Evolutionary conservation across 768 basidiomycete species (phyloP), one percentile per base, ranked within the genome.

Genomic region (Russula vinacea): DNA sequence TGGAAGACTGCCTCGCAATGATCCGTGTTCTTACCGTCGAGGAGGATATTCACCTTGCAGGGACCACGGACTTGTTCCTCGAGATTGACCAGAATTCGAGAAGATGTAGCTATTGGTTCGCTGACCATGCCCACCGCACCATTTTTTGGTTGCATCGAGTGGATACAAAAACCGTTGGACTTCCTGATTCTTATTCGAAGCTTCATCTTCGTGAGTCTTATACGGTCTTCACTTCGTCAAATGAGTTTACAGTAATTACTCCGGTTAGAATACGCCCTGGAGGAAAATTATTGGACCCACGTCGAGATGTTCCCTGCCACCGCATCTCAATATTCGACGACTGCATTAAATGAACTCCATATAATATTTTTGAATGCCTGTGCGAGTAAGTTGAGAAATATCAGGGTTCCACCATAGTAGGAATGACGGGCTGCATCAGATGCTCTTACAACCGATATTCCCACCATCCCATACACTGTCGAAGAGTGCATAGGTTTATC

Each of bases 201-300:
- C 9, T 5, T 2, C 59, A 65, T 39, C 55, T 56, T 17, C 59
- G 64, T 65, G n/a, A 44, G 60, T 33, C 29, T 44, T 26, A 19
- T 7, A 11, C 22, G 4, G 42, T 22, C 29, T 29, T 29, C 29
- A 4, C 8, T 3, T 19, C 42, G 4, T 40, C 39, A 13, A 51
- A 14, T 8, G 37, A 24, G 22, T 13, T 42, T 37, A n/a, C n/a
- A n/a, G n/a, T n/a, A 64, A 14, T 16, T 45, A 24, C 26, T 1
- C 11, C 6, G 17, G n/a, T 6, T 5, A 65, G 64, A 57, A 39
- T 44, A 56, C 39, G 9, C 42, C 17, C 19, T 65, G 40, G 55
- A 65, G n/a, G 64, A 65, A 26, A 65, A 65, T 24, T 65, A 65
- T 26, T 61, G 60, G 64, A 50, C 14, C 8, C 64, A 65, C 11